Conservation (phyloP, 2,329 filamentous ascomycete species). For the Stenocarpella maydis region DNA sequence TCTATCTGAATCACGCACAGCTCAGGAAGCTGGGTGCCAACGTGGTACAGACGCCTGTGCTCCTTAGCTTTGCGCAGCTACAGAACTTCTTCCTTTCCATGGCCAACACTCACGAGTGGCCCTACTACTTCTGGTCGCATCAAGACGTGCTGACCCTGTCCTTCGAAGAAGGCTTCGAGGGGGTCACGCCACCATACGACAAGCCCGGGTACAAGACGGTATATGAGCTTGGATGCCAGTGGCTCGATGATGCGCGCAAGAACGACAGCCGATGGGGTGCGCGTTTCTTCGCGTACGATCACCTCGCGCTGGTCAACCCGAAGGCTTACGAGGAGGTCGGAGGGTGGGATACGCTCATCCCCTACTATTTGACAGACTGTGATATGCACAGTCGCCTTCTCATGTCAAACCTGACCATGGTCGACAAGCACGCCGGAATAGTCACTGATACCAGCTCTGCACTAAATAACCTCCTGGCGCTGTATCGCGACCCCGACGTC, state of each 20-base stretch:
- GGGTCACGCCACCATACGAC: slow-evolving; percentile 44
- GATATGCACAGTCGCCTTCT: slow-evolving; percentile 60
- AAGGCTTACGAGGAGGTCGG: slow-evolving; percentile 58
- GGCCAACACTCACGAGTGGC: slow-evolving; percentile 53
- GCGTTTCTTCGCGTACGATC: slow-evolving; percentile 67
- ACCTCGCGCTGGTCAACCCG: slow-evolving; percentile 64
- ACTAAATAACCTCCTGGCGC: slow-evolving; percentile 54
- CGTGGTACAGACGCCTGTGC: slow-evolving; percentile 57
- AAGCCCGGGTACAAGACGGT: slow-evolving; percentile 51
- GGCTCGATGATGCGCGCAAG: slow-evolving; percentile 44
- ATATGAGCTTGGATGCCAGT: slow-evolving; percentile 50
- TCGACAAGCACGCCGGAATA: slow-evolving; percentile 50
- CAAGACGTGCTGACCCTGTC: slow-evolving; percentile 59
- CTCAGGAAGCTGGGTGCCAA: slow-evolving; percentile 57
- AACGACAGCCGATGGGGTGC: slow-evolving; percentile 55
- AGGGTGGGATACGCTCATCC: slow-evolving; percentile 65
- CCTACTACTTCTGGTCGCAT: slow-evolving; percentile 62
- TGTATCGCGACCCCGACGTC: slow-evolving; percentile 54
- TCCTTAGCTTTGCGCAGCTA: slow-evolving; percentile 61
- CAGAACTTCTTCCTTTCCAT: slow-evolving; percentile 61
- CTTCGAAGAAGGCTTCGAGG: slow-evolving; percentile 51
- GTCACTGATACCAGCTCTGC: slow-evolving; percentile 55
- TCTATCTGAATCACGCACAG: slow-evolving; percentile 61
- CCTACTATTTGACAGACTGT: slow-evolving; percentile 66
- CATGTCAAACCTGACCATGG: slow-evolving; percentile 54